Percentiles rank a stretch among this genome's conserved stretches.
Evolutionary conservation across 495 filamentous ascomycete genomes (phyloP).

Genomic region (Aspergillus affinis): DNA sequence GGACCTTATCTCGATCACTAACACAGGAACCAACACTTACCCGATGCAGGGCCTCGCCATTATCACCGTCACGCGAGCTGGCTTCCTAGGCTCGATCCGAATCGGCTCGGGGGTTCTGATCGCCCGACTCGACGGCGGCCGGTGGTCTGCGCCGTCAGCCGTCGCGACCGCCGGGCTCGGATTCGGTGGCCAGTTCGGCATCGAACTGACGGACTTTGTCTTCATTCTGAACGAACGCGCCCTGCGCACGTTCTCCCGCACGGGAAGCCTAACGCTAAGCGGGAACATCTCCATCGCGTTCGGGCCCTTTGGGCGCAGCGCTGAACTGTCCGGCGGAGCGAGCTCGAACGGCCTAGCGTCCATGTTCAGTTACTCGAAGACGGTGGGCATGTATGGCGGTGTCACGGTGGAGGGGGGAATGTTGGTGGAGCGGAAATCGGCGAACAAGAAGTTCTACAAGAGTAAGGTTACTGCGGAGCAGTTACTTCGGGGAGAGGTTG

Average conservation of each 20-base stretch:
- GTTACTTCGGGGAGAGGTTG: conserved; percentile 72
- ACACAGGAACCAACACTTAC: neutral
- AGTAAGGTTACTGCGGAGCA: conserved; percentile 70
- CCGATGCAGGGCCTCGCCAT: conserved; percentile 74
- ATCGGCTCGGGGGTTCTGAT: conserved; percentile 92
- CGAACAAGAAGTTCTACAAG: conserved; percentile 90
- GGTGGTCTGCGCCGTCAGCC: conserved; percentile 90
- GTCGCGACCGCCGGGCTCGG: conserved; percentile 82
- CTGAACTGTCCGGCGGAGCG: conserved; percentile 82
- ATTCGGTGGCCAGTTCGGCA: conserved; percentile 88
- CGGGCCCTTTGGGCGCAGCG: conserved; percentile 86
- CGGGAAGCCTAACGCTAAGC: conserved; percentile 79
- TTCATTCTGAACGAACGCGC: conserved; percentile 93
- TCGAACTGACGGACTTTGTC: conserved; percentile 95
- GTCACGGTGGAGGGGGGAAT: conserved; percentile 82
- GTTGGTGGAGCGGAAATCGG: conserved; percentile 84
- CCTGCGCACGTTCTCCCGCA: conserved; percentile 85
- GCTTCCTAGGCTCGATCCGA: conserved; percentile 82
- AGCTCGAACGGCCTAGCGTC: conserved; percentile 77
- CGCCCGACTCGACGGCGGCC: conserved; percentile 80
- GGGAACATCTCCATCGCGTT: conserved; percentile 91
- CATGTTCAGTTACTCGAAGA: conserved; percentile 92
- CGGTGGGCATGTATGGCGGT: conserved; percentile 89
- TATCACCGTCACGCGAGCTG: conserved; percentile 85
- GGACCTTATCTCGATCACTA: no score